Percentiles rank a stretch among this genome's conserved stretches.
Conservation (phyloP, 805 yeast genomes). For the Ogataea nakhonphanomensis region DNA sequence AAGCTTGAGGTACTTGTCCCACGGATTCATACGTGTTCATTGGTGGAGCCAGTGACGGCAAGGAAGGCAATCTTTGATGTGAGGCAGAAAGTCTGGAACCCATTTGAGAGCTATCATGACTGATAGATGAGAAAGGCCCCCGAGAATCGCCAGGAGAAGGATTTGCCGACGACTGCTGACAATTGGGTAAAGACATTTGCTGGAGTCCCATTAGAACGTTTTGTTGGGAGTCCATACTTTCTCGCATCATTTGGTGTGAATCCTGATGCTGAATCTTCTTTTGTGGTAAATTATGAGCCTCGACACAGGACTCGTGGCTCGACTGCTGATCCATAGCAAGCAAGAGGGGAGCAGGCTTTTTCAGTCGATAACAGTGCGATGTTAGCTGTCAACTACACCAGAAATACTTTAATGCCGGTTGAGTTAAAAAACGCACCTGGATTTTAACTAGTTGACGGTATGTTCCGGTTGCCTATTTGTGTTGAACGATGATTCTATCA, state of each 20-base stretch:
- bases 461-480: constrained; percentile 3
- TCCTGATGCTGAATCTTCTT: constrained; percentile 5
- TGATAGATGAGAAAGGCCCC: constrained; percentile 1
- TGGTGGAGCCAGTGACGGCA: constrained; percentile 16
- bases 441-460: neutral
- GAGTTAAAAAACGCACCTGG: too few relatives aligned
- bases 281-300: constrained; percentile 3
- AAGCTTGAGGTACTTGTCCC: constrained; percentile 6
- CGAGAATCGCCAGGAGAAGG: constrained; percentile 6
- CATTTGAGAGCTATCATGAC: constrained; percentile 9
- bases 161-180: constrained; percentile 8
- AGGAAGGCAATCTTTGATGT: constrained; percentile 23
- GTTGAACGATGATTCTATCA: constrained; percentile 8
- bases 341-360: too few relatives aligned
- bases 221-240: constrained; percentile 13
- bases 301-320: constrained; percentile 3
- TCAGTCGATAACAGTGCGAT: neutral
- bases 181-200: constrained; percentile 22
- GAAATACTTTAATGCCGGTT: neutral
- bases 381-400: neutral
- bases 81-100: constrained; percentile 18
- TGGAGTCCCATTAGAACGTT: constrained; percentile 20
- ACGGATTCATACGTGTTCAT: constrained; percentile 3
- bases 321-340: constrained; percentile 4
- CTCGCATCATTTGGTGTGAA: constrained; percentile 5